Base-by-base conservation (phyloP, 2,329 filamentous ascomycete genomes). In the Emmonsiellopsis sp. region DNA sequence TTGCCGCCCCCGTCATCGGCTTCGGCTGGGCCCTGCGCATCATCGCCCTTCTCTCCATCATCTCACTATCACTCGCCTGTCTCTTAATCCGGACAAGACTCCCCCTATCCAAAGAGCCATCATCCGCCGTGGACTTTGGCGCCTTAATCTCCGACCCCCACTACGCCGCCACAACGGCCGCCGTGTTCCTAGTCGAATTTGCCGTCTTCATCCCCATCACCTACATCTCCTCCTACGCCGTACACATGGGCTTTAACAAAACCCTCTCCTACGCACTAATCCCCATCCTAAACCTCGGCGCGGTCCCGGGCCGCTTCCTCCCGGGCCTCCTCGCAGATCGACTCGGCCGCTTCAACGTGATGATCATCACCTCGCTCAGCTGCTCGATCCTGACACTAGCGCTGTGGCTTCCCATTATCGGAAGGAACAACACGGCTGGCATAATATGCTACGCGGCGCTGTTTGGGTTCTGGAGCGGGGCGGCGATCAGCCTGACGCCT, bases 161-260 rank as follows among this genome's bases (percentile, higher is more conserved):
- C 27, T 74, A 76, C 63, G 46, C 66, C 11, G 63, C 77, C 49
- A 73, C 74, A 21, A 60, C 75, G 37, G 17, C 65, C 4, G 76
- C 65, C 31, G 68, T 73, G 50, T 83, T 82, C 66, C 64, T 83
- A 62, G 76, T 83, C 71, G 77, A 78, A 69, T 69, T 73, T 36
- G 78, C 77, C 68, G 82, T 86, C 58, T 80, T 86, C 63, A 61
- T 81, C 11, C 79, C 79, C 2, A 74, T 77, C 58, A 75, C 73
- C 57, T 82, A 74, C 53, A 63, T 78, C 52, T 69, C 74, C 40
- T 59, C 72, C 0, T 63, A 77, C 55, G 79, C 76, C 0, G 59
- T 71, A 45, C 58, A 62, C 2, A 66, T 74, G 39, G 78, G 78
- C 40, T 79, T 82, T 71, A 70, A 69, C 0, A 40, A 57, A 0